Evolutionary conservation across 208 protist genomes (phyloP), one percentile per base, ranked within the genome.

Genomic region (Trypanosoma rangeli): DNA sequence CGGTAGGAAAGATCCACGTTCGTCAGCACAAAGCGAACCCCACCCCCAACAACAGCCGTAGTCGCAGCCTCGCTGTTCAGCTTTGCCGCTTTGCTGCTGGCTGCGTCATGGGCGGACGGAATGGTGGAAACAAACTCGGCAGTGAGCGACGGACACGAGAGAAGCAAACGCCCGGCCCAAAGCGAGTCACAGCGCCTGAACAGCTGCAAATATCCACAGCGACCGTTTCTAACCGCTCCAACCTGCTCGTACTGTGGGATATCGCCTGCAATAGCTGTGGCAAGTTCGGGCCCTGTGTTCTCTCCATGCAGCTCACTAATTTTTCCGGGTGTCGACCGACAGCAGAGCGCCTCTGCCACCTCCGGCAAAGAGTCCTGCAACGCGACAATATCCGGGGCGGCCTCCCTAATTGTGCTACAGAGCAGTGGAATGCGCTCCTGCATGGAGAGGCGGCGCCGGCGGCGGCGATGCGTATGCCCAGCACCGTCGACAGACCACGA

Each of bases 1-100:
- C 89, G 84, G 66, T 92, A 94, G 9, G 83, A 85, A n/a, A 92
- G 79, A 58, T 94, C 89, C 0, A 94, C 64, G 13, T 76, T 84
- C 10, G 82, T 87, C 28, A 94, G 55, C 16, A 73, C 62, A 53
- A 73, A 67, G 16, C 63, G 57, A 78, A 71, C 12, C 20, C 57
- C 66, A 26, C 7, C 26, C 22, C 28, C 42, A n/a, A 0, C 12
- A 31, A 28, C 35, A 56, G 24, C n/a, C 29, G 52, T 22, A n/a
- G 60, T 10, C 24, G 60, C 5, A 37, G 44, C 64, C 15, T 29
- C 54, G 22, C 3, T 33, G 13, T 0, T 61, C 22, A 20, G 7
- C 44, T 16, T 15, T 22, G 22, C 42, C 24, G 48, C 46, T n/a
- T n/a, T n/a, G n/a, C n/a, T n/a, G n/a, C n/a, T n/a, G n/a, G n/a